Evolutionary conservation across 2,329 filamentous ascomycete genomes (phyloP).

Genomic region (Monascus ruber): DNA sequence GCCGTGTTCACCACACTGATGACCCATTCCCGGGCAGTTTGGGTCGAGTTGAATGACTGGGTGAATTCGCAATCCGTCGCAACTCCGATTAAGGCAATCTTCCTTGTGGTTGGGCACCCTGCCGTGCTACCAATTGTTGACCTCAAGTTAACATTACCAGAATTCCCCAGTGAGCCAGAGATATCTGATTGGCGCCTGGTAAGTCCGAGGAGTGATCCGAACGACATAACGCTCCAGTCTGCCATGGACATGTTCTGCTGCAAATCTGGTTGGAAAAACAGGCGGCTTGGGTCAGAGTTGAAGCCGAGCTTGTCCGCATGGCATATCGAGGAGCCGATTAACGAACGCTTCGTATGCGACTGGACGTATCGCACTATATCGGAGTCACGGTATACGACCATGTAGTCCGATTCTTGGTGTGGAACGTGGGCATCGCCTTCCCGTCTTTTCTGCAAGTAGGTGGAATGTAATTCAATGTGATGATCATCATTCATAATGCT

Average conservation of each 20-base stretch:
- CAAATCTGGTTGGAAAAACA: constrained; percentile 46
- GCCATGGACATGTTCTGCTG: constrained; percentile 36
- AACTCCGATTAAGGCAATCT: constrained; percentile 81
- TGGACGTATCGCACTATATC: constrained; percentile 51
- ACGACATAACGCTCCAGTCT: constrained; percentile 49
- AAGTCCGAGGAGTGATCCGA: constrained; percentile 56
- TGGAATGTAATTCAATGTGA: constrained; percentile 66
- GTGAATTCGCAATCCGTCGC: constrained; percentile 91
- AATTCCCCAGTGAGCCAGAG: constrained; percentile 58
- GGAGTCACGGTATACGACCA: constrained; percentile 88
- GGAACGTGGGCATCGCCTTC: constrained; percentile 56
- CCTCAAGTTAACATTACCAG: constrained; percentile 66
- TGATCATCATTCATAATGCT: constrained; percentile 71
- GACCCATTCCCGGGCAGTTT: constrained; percentile 60
- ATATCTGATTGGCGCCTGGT: constrained; percentile 56
- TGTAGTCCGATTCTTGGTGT: constrained; percentile 53
- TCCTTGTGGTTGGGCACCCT: constrained; percentile 85
- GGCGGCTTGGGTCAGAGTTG: constrained; percentile 63
- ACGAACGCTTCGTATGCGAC: constrained; percentile 54
- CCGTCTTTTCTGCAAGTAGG: constrained; percentile 63
- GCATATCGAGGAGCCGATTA: constrained; percentile 45
- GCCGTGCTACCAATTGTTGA: constrained; percentile 65
- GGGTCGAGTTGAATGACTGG: constrained; percentile 53
- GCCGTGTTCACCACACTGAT: constrained; percentile 77
- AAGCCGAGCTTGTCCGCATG: constrained; percentile 65